Conservation (phyloP, 768 basidiomycete species). For the Tulasnella sp. region DNA sequence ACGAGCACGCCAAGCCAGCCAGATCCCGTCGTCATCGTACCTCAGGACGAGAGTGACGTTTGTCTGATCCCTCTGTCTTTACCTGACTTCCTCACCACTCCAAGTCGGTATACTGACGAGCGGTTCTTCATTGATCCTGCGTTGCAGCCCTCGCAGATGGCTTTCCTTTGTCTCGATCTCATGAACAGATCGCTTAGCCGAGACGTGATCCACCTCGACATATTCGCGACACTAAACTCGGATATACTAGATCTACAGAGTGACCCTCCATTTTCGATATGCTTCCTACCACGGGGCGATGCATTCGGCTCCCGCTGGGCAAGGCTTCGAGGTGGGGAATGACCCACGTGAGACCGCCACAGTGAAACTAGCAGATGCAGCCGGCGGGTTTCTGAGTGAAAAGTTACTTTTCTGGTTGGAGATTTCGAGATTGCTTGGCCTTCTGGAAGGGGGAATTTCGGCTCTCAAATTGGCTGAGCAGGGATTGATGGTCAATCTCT, state of each 20-base stretch:
- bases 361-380: background rate
- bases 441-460: background rate
- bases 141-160: background rate
- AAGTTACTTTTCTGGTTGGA: slow-evolving; percentile 7
- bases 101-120: background rate
- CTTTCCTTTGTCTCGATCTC: background rate
- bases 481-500: background rate
- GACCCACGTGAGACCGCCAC: too few species aligned
- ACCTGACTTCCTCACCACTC: slow-evolving; percentile 11
- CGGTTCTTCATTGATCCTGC: background rate
- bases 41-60: background rate
- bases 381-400: background rate
- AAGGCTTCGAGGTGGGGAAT: background rate
- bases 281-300: background rate
- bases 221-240: background rate
- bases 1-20: background rate
- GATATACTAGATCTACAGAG: background rate
- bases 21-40: background rate
- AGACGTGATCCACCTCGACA: background rate
- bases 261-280: background rate
- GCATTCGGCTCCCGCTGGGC: background rate
- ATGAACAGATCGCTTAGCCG: background rate
- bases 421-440: background rate
- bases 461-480: background rate
- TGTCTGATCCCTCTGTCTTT: slow-evolving; percentile 13